phyloP scores from a whole-genome alignment of 2,329 filamentous ascomycete genomes.

The Aspergillus fumigatus region DNA sequence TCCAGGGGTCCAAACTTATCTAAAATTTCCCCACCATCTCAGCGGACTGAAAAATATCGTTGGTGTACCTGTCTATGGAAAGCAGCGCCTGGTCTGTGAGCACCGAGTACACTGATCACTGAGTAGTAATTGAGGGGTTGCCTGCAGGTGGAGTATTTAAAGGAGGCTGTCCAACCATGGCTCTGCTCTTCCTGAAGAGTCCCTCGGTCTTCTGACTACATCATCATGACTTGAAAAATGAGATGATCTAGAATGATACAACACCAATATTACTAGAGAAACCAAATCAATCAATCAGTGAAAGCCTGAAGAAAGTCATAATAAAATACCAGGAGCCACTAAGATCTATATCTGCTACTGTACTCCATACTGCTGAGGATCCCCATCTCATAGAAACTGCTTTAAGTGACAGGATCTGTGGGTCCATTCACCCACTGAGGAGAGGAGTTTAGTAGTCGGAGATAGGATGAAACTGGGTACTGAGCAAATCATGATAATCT shows the following conservation, averaged over 20 bases:
- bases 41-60: neutral
- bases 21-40: neutral
- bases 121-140: conserved; percentile 15
- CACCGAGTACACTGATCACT: neutral
- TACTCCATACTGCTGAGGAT: neutral
- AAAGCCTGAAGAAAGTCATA: neutral
- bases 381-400: neutral
- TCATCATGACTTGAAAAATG: neutral
- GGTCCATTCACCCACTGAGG: neutral
- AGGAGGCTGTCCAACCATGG: conserved; percentile 13
- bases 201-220: conserved; percentile 5
- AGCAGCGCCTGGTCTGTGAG: neutral
- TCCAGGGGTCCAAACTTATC: neutral
- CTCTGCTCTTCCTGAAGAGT: conserved; percentile 16
- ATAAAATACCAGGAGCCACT: neutral
- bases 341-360: neutral
- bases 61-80: neutral
- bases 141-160: conserved; percentile 11
- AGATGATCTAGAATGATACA: neutral
- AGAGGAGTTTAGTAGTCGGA: neutral
- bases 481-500: neutral
- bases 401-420: neutral
- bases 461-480: too few relatives aligned
- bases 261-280: neutral
- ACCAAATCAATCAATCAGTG: neutral